phyloP scores from a whole-genome alignment of 305 asterid genomes.

The Plantago coronopus region DNA sequence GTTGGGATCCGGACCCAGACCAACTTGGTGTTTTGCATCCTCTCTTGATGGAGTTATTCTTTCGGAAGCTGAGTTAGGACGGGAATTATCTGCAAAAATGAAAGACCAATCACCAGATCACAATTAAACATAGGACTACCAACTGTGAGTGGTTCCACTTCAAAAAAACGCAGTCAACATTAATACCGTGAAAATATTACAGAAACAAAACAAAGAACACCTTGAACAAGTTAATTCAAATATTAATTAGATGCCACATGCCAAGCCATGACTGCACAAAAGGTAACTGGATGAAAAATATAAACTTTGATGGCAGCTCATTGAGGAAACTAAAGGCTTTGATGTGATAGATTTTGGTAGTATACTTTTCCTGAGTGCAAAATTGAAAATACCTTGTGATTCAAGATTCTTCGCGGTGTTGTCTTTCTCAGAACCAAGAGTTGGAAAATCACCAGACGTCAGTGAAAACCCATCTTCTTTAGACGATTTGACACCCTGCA shows the following conservation, averaged over 20 bases:
- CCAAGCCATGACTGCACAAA: too few species aligned
- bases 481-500: conserved; percentile 67
- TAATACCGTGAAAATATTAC: conserved; percentile 8
- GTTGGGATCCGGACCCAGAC: conserved; percentile 49
- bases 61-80: conserved; percentile 79
- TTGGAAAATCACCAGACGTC: conserved; percentile 90
- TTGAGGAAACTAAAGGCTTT: background rate
- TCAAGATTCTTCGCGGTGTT: conserved; percentile 46
- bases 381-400: conserved; percentile 65
- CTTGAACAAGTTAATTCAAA: conserved; percentile 8
- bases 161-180: background rate
- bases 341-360: conserved; percentile 10
- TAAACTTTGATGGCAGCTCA: too few species aligned
- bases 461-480: conserved; percentile 82
- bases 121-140: conserved; percentile 6
- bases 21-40: conserved; percentile 12
- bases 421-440: conserved; percentile 77
- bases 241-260: too few species aligned
- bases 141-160: conserved; percentile 2
- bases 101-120: conserved; percentile 26
- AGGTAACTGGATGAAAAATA: too few species aligned
- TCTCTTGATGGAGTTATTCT: conserved; percentile 27
- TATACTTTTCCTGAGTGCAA: conserved; percentile 13
- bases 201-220: background rate
- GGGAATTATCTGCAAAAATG: conserved; percentile 47